Conservation (phyloP, 2,329 filamentous ascomycete species). For the Trichoderma endophyticum region DNA sequence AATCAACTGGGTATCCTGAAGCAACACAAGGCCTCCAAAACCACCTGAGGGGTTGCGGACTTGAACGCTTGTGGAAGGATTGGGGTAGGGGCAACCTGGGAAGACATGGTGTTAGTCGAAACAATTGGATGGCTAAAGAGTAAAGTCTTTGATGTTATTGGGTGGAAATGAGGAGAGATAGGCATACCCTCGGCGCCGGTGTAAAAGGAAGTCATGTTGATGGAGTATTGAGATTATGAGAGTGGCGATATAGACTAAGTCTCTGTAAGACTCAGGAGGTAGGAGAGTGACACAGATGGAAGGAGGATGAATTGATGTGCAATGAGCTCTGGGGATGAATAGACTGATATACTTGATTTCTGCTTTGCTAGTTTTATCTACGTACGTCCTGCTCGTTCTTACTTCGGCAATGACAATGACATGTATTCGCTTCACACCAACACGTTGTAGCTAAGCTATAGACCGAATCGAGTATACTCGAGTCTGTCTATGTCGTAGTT, state of each 20-base stretch:
- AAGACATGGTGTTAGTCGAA: neutral
- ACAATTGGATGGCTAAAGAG: neutral
- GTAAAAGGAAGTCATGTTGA: slow-evolving; percentile 23
- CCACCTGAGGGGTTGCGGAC: neutral
- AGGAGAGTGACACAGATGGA: neutral
- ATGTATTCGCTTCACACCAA: neutral
- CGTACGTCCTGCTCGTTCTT: neutral
- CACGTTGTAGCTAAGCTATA: neutral
- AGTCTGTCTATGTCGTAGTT: neutral
- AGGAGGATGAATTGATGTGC: neutral
- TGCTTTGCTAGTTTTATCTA: neutral
- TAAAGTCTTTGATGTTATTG: neutral
- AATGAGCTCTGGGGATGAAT: neutral
- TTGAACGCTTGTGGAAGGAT: slow-evolving; percentile 9
- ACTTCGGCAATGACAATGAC: neutral
- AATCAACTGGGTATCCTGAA: slow-evolving; percentile 6
- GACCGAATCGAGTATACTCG: neutral
- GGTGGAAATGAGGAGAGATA: neutral
- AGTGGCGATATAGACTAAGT: neutral
- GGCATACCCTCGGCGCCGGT: slow-evolving; percentile 30
- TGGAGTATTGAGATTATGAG: neutral
- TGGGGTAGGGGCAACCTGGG: slow-evolving; percentile 2
- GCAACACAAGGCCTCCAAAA: neutral
- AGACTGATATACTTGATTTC: neutral
- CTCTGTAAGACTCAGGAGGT: neutral